phyloP scores from a whole-genome alignment of 805 yeast species.

The Candida nanaspora region DNA sequence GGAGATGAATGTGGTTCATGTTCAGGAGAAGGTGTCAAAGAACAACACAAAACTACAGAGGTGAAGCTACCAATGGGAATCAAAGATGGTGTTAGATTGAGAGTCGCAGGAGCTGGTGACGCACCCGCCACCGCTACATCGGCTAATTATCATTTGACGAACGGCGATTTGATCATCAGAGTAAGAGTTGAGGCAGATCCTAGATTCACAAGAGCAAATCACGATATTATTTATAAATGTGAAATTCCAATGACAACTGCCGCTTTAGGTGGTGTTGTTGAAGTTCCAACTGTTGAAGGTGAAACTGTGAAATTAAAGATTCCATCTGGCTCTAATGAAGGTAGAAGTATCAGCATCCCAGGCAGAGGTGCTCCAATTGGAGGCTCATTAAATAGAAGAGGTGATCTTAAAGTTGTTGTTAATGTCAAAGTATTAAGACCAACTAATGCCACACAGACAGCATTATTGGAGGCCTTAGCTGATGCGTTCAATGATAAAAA shows the following conservation, averaged over 20 bases:
- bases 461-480: conserved; percentile 89
- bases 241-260: conserved; percentile 92
- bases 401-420: conserved; percentile 71
- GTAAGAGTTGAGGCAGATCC: conserved; percentile 73
- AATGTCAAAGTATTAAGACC: conserved; percentile 70
- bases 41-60: conserved; percentile 58
- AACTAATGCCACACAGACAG: conserved; percentile 75
- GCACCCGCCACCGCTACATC: conserved; percentile 75
- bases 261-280: conserved; percentile 85
- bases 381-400: conserved; percentile 40
- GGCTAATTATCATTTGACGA: conserved; percentile 55
- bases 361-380: conserved; percentile 81
- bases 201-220: conserved; percentile 56
- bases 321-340: conserved; percentile 78
- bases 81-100: conserved; percentile 75
- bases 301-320: conserved; percentile 68
- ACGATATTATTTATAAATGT: conserved; percentile 57
- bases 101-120: conserved; percentile 86
- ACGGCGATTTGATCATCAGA: conserved; percentile 86
- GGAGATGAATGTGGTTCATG: conserved; percentile 71
- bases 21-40: conserved; percentile 83
- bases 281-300: conserved; percentile 84
- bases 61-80: conserved; percentile 88
- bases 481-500: conserved; percentile 75
- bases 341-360: conserved; percentile 67